Evolutionary conservation across 495 filamentous ascomycete species (phyloP), one percentile per base, ranked within the genome.

Genomic region (Hyaloscypha finlandica): DNA sequence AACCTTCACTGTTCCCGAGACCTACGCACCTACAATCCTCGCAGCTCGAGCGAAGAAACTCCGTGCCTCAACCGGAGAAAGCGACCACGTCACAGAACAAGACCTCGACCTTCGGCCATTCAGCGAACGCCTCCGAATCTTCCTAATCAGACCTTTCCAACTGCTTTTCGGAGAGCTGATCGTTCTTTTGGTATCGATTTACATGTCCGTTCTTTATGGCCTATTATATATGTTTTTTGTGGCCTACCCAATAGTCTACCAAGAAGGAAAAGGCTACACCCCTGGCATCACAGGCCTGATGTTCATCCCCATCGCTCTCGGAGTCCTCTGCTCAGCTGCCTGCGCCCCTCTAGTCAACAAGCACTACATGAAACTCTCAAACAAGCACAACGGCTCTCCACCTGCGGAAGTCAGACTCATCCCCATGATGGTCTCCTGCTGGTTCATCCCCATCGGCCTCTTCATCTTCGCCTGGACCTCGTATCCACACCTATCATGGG

Each of bases 381-480:
- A 72, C 1, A 83, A 87, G 70, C 79, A 88, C 75, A 80, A 84
- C 70, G 90, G 89, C 67, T 84, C 85, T 53, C 91, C 91, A 2
- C 90, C 90, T 2, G 87, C 91, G 14, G 92, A 96, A 73, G 77
- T 83, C 11, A 86, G 92, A 53, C 80, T 96, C 9, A 89, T 93
- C 61, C 91, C 91, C 14, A 94, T 94, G 91, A 94, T 96, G 92
- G 73, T 82, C 22, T 87, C 86, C 32, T 94, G 91, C 82, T 94
- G 90, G 90, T 83, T 85, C 29, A 69, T 74, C n/a, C 71, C 71
- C 9, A 74, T 74, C 39, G 71, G 71, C 14, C 64, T 74, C 29
- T 93, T 94, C 77, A 91, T 94, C 75, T 94, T 94, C 76, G 92
- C 90, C 39, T 94, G 92, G 92, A 85, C 89, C 2, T 91, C 88